Evolutionary conservation across 257 asterid species (phyloP).

Genomic region (Solanum phureja): DNA sequence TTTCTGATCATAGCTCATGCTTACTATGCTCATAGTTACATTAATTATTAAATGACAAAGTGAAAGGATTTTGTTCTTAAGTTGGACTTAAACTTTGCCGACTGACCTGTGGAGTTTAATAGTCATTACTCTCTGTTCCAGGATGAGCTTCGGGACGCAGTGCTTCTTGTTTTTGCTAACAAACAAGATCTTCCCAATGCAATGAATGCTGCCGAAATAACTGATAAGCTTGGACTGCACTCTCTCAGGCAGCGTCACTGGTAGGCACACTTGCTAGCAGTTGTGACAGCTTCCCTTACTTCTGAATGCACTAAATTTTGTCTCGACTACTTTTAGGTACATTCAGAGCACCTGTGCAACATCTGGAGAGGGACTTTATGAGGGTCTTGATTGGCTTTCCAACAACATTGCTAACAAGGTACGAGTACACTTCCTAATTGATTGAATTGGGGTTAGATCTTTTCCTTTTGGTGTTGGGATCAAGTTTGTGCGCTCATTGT

Average conservation of each 20-base stretch:
- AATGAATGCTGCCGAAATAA: neutral
- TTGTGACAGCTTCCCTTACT: neutral
- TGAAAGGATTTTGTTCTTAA: neutral
- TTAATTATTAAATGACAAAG: neutral
- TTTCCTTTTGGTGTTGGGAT: neutral
- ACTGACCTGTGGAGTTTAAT: neutral
- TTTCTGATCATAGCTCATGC: neutral
- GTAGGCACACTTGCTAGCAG: neutral
- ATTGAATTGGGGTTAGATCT: neutral
- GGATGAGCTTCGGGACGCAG: neutral
- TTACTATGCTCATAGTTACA: neutral
- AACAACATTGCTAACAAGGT: neutral
- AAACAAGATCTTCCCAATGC: conserved; percentile 2
- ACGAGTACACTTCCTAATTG: neutral
- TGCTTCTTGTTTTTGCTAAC: conserved; percentile 1
- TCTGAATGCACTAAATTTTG: neutral
- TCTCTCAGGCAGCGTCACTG: conserved; percentile 2
- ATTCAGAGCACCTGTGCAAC: neutral
- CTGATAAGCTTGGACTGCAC: neutral
- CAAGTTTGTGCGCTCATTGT: neutral
- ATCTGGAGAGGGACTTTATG: neutral
- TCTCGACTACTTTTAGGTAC: neutral
- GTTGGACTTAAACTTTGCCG: neutral
- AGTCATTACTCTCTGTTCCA: neutral
- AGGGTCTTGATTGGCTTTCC: conserved; percentile 1